Base-by-base conservation (phyloP, 1,284 basidiomycete species). In the Neolentinus lepideus region DNA sequence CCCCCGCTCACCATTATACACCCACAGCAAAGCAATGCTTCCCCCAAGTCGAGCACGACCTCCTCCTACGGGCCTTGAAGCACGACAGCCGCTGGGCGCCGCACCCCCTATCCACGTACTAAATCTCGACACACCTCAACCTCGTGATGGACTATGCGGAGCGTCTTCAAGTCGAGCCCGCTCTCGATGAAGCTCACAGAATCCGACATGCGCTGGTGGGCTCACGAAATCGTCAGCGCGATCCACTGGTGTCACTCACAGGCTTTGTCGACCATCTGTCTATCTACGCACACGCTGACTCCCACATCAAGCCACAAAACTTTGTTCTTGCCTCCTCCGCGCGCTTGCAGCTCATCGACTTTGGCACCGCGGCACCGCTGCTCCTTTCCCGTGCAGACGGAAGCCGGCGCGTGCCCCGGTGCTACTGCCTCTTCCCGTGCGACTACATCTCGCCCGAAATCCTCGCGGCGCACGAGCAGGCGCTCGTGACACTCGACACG, bases 401-500 rank as follows among this genome's bases (percentile, higher is more conserved):
- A 21, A 75, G 71, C 45, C 83, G 80, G 56, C 68, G 71, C 2
- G 71, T 92, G 6, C 76, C 83, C 0, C 78, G 80, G 59, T 74
- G 78, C 22, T 73, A 86, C 62, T 94, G 92, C 64, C 71, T 88
- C 0, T 83, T 92, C 2, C 90, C 91, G 0, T 90, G 92, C 52
- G 94, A 97, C 69, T 97, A 96, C 64, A 92, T 97, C 55, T 92
- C 94, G 0, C 94, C 94, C 0, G 94, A 97, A 66, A 85, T 97
- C 19, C 73, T 98, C 2, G 76, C 80, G 55, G 80, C 84, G 1
- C 91, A 94, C 27, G 94, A 97, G 66, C 80, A 84, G 56, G 88
- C 89, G 6, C 73, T 94, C 9, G 80, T 93, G 0, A 84, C 84
- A 21, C 73, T 82, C 51, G 89, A 84, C 67, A 81, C 85, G 76